A percentile compares a stretch with the other conserved stretches of the same genome.
These are phyloP conservation scores for Fusarium equiseti DNA, from an alignment of 2,329 filamentous ascomycete species.

Conservation along the genomic window DNA sequence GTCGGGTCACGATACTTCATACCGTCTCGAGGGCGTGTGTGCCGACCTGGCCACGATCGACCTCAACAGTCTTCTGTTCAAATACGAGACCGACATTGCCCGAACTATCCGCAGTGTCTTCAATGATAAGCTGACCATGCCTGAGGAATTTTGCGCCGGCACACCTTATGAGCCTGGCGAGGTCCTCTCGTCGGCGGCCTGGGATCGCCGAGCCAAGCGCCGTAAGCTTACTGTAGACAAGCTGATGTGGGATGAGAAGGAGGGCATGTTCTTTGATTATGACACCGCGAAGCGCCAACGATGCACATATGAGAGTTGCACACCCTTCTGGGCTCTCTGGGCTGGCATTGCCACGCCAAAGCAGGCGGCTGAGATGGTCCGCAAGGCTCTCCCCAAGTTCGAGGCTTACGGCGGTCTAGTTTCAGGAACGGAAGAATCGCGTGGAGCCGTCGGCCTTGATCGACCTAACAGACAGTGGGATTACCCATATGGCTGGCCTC, in stretches of 20 bases:
- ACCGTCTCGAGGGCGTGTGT: conserved; percentile 88
- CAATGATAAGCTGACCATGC: conserved; percentile 83
- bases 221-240: conserved; percentile 90
- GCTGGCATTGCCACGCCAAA: conserved; percentile 86
- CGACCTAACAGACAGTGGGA: conserved; percentile 98
- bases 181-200: conserved; percentile 83
- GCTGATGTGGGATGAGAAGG: conserved; percentile 90
- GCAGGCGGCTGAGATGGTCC: conserved; percentile 87
- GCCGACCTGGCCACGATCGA: conserved; percentile 94
- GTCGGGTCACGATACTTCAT: conserved; percentile 96
- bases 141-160: conserved; percentile 81
- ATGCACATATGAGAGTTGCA: conserved; percentile 88
- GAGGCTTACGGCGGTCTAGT: conserved; percentile 89
- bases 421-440: conserved; percentile 89
- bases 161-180: conserved; percentile 73
- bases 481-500: conserved; percentile 97
- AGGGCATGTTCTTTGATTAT: conserved; percentile 99
- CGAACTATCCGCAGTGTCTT: conserved; percentile 87
- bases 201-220: conserved; percentile 89
- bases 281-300: conserved; percentile 85
- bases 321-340: conserved; percentile 98
- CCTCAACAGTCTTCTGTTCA: conserved; percentile 93
- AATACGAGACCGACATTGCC: conserved; percentile 95
- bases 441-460: conserved; percentile 81
- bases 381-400: conserved; percentile 84